Percentiles rank a stretch among this genome's conserved stretches.
Conservation (phyloP, 2,329 filamentous ascomycete genomes). For the Stemphylium beticola region DNA sequence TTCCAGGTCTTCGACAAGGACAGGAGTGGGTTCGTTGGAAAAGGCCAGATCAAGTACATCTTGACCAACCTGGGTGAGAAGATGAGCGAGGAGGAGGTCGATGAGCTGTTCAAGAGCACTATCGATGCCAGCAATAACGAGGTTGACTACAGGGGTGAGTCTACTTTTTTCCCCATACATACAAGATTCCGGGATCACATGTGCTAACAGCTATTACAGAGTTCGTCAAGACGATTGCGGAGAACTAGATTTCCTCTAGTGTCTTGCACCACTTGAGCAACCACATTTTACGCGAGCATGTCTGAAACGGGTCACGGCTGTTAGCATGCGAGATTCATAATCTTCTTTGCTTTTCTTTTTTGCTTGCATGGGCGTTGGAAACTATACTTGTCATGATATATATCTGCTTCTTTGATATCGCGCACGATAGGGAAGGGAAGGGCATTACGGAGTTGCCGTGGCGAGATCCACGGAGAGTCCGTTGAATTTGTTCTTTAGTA, state of each 20-base stretch:
- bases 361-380: constrained; percentile 35
- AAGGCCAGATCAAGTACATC: constrained; percentile 97
- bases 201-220: constrained; percentile 28
- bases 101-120: constrained; percentile 91
- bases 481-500: neutral
- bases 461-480: neutral
- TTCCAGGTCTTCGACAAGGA: constrained; percentile 99
- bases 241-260: constrained; percentile 38
- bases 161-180: neutral
- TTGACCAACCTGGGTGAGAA: constrained; percentile 98
- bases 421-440: constrained; percentile 3
- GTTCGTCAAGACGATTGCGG: constrained; percentile 49
- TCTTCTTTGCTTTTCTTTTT: neutral
- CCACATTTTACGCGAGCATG: constrained; percentile 21
- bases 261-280: neutral
- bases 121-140: constrained; percentile 95
- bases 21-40: constrained; percentile 96
- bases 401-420: constrained; percentile 7
- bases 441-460: neutral
- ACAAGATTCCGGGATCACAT: too few relatives aligned
- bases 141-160: constrained; percentile 93
- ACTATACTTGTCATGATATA: constrained; percentile 9
- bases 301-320: constrained; percentile 32
- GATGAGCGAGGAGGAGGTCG: constrained; percentile 98
- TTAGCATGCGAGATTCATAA: constrained; percentile 25